Evolutionary conservation across 192 early-diverging fungal species (phyloP).

Genomic region (Chytriomyces sp.): DNA sequence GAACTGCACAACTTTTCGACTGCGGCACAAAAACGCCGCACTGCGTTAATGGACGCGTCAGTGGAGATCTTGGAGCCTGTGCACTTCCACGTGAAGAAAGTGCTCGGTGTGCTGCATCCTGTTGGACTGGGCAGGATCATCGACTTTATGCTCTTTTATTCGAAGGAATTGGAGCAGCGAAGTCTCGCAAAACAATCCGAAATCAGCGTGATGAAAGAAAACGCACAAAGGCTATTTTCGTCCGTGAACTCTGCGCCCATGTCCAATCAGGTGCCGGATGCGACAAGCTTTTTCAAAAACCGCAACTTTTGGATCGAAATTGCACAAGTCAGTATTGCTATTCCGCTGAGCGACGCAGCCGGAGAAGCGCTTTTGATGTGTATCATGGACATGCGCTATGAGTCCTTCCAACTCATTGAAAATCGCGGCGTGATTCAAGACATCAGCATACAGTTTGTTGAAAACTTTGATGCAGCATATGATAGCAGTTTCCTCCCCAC

Average conservation of each 20-base stretch:
- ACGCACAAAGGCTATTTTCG: conserved; percentile 68
- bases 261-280: conserved; percentile 50
- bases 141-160: conserved; percentile 71
- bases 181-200: conserved; percentile 60
- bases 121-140: conserved; percentile 66
- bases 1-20: conserved; percentile 60
- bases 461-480: conserved; percentile 38
- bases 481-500: conserved; percentile 38
- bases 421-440: conserved; percentile 61
- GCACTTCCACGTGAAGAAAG: conserved; percentile 60
- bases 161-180: conserved; percentile 65
- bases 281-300: conserved; percentile 60
- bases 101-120: conserved; percentile 77
- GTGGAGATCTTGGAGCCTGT: conserved; percentile 40
- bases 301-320: conserved; percentile 59
- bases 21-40: conserved; percentile 7
- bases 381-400: conserved; percentile 60
- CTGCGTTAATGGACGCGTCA: neutral
- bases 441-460: conserved; percentile 72
- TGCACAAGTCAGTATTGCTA: conserved; percentile 62
- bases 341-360: conserved; percentile 59
- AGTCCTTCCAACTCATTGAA: conserved; percentile 63
- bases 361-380: conserved; percentile 68
- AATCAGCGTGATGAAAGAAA: conserved; percentile 58
- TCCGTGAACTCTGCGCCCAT: conserved; percentile 63